Evolutionary conservation across 441 rosid genomes (phyloP).

Genomic region (Populus hybrid): DNA sequence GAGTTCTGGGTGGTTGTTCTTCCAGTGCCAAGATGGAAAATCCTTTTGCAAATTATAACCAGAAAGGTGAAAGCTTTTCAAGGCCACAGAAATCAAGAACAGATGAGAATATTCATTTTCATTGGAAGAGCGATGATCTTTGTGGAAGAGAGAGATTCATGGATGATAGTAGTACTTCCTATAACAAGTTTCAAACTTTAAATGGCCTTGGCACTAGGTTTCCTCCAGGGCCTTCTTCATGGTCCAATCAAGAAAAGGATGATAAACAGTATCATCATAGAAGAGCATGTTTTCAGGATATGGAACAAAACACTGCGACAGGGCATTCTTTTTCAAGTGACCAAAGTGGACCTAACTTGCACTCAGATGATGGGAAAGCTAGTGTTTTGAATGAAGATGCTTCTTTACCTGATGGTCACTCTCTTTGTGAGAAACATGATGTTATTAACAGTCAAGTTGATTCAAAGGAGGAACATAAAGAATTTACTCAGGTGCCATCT

Average conservation of each 20-base stretch:
- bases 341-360: too few relatives aligned
- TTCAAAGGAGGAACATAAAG: too few relatives aligned
- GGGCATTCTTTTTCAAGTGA: neutral
- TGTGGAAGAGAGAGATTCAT: neutral
- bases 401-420: too few relatives aligned
- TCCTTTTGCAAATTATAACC: constrained; percentile 14
- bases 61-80: constrained; percentile 7
- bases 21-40: constrained; percentile 21
- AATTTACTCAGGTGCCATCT: too few relatives aligned
- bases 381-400: too few relatives aligned
- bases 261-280: constrained; percentile 9
- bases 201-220: constrained; percentile 3
- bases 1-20: constrained; percentile 11
- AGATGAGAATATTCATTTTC: constrained; percentile 6
- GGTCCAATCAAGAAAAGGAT: neutral
- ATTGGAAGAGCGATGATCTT: neutral
- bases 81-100: neutral
- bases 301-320: neutral
- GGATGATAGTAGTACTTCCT: neutral
- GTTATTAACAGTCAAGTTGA: too few relatives aligned
- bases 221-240: neutral
- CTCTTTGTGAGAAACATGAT: too few relatives aligned
- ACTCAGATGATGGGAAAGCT: too few relatives aligned
- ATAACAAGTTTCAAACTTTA: neutral
- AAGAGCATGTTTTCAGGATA: constrained; percentile 6